phyloP scores from a whole-genome alignment of 2,329 filamentous ascomycete species.

The Aspergillus flavus region DNA sequence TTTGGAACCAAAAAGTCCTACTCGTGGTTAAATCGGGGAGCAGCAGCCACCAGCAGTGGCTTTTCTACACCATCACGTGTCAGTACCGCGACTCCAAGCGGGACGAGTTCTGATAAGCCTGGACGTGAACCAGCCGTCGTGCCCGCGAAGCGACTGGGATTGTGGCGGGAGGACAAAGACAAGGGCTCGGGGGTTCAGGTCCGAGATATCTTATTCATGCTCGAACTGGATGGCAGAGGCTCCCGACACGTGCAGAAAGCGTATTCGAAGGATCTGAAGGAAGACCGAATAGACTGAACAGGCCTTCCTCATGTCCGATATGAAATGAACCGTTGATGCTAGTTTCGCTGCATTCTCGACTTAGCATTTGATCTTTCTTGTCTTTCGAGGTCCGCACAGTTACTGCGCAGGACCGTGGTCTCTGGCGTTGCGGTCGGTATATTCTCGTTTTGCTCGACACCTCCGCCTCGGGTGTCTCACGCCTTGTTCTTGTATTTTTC shows the following conservation, averaged over 20 bases:
- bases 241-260: constrained; percentile 47
- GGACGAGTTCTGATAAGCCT: constrained; percentile 33
- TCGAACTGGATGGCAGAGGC: constrained; percentile 73
- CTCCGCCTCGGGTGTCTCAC: background rate
- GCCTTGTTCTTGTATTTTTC: constrained; percentile 1
- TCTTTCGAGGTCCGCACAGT: constrained; percentile 19
- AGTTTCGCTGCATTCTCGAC: constrained; percentile 1
- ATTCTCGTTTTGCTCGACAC: background rate
- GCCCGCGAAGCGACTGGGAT: constrained; percentile 66
- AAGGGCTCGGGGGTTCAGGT: constrained; percentile 80
- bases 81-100: constrained; percentile 31
- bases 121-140: constrained; percentile 37
- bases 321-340: background rate
- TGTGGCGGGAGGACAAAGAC: constrained; percentile 75
- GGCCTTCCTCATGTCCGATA: background rate
- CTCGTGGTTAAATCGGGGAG: constrained; percentile 48
- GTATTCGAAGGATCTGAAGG: constrained; percentile 46
- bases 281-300: constrained; percentile 39
- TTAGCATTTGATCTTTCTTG: background rate
- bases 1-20: constrained; percentile 52
- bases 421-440: constrained; percentile 24
- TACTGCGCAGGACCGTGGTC: constrained; percentile 30
- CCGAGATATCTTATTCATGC: constrained; percentile 75
- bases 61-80: constrained; percentile 42
- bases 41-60: constrained; percentile 34